These are phyloP conservation scores for Phytophthora tentaculata DNA, from an alignment of 352 stramenopile genomes.

Conservation along the genomic window DNA sequence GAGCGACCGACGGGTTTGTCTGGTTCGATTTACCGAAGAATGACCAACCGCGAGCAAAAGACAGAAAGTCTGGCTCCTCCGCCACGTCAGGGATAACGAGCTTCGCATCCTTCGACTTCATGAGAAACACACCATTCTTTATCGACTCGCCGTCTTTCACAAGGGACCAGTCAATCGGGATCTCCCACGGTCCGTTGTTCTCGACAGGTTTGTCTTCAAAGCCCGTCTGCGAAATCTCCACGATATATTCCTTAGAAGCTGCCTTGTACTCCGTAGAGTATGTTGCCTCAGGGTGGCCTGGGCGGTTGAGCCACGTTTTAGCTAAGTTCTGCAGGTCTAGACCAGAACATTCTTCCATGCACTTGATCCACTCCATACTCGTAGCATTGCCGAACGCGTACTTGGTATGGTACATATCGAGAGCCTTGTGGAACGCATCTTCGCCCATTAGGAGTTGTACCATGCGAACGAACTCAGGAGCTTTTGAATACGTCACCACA, in stretches of 20 bases:
- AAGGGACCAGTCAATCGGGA: constrained; percentile 78
- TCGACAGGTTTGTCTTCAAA: constrained; percentile 72
- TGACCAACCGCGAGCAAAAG: constrained; percentile 77
- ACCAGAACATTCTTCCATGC: constrained; percentile 79
- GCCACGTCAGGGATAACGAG: constrained; percentile 56
- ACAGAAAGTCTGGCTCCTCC: constrained; percentile 72
- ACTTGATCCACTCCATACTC: constrained; percentile 77
- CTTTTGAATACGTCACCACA: constrained; percentile 82
- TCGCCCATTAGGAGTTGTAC: constrained; percentile 71
- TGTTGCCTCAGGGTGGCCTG: constrained; percentile 67
- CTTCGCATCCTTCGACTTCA: constrained; percentile 65
- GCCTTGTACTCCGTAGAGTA: constrained; percentile 69
- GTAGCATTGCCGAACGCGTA: constrained; percentile 78
- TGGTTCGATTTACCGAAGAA: constrained; percentile 84
- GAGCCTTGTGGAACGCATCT: constrained; percentile 71
- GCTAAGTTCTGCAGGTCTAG: constrained; percentile 67
- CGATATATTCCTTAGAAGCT: constrained; percentile 52
- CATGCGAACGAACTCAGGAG: constrained; percentile 83
- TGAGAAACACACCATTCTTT: constrained; percentile 62
- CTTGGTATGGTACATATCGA: constrained; percentile 82
- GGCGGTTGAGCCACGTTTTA: constrained; percentile 78
- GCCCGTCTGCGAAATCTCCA: constrained; percentile 71
- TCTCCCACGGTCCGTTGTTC: constrained; percentile 78
- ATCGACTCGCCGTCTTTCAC: constrained; percentile 69
- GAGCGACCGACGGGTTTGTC: constrained; percentile 52